A percentile compares a stretch with the other conserved stretches of the same genome.
Evolutionary conservation across 495 filamentous ascomycete genomes (phyloP).

Genomic region (Aspergillus nanangensis): DNA sequence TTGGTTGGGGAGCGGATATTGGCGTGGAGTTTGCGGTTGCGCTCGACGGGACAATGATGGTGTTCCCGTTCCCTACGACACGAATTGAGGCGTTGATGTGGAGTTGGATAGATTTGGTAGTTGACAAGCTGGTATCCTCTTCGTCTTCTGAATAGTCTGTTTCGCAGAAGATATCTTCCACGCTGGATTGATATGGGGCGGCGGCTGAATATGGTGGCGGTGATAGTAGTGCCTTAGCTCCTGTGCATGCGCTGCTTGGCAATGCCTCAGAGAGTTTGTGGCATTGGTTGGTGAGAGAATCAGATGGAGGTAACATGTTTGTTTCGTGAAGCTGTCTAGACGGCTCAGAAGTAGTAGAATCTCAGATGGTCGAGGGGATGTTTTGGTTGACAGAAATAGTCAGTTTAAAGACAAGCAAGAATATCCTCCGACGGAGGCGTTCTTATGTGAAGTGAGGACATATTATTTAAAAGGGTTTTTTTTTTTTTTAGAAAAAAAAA

Average conservation of each 20-base stretch:
- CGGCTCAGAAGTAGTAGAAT: neutral
- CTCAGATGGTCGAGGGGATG: neutral
- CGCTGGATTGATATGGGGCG: neutral
- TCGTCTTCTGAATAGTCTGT: constrained; percentile 9
- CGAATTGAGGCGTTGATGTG: constrained; percentile 33
- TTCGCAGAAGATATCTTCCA: constrained; percentile 3
- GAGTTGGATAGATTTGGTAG: constrained; percentile 15
- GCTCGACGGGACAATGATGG: constrained; percentile 25
- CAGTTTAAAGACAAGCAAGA: neutral
- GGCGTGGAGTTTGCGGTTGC: neutral
- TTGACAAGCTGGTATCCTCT: neutral
- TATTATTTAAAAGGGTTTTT: too few species aligned
- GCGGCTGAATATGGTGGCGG: constrained; percentile 14
- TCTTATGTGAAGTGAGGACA: too few species aligned
- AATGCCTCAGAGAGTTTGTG: constrained; percentile 18
- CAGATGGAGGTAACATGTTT: constrained; percentile 20
- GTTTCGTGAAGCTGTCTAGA: neutral
- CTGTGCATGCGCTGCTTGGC: neutral
- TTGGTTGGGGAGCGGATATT: neutral
- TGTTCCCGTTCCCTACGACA: constrained; percentile 30
- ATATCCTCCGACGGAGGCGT: neutral
- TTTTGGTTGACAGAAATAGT: too few species aligned
- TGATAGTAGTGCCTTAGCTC: neutral
- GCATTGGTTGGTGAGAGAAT: constrained; percentile 19
- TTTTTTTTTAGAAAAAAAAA: too few species aligned